Evolutionary conservation across 2,329 filamentous ascomycete genomes (phyloP), one percentile per base, ranked within the genome.

Genomic region (Anthostomella pinea): DNA sequence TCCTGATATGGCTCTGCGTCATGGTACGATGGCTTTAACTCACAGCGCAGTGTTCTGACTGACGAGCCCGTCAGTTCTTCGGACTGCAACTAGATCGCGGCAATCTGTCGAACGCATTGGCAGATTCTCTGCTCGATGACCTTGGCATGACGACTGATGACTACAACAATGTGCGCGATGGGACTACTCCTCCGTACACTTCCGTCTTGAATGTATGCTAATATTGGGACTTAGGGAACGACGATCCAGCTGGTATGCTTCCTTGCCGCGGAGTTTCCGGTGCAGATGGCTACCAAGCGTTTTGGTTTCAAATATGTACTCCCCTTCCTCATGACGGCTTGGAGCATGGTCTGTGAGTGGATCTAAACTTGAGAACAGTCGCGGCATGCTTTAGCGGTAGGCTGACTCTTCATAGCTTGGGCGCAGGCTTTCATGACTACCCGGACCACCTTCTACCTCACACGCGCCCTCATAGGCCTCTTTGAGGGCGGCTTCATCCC

Each of bases 401-500:
- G 38, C 3, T 66, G 63, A 63, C 60, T 58, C 5, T 41, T 61
- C 9, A 48, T 61, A 2, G 61, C 60, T 2, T 55, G 57, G 8
- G 58, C 53, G 6, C 62, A 65, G 30, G 59, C 54, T 1, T 51
- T 57, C 3, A 47, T 64, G 13, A 52, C 44, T 13, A 54, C 41
- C 19, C 41, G 51, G 19, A 49, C 50, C 2, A 49, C 45, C n/a
- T 64, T 58, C 44, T 64, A 59, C 20, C 51, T 53, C 1, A 60
- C 57, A 3, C 56, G 57, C 3, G 52, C 52, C 1, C 46, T 64
- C 1, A 56, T 77, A 1, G 73, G 70, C 4, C 56, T 78, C 2
- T 62, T 76, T 33, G 68, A 75, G 56, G 76, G 76, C 15, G 77
- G 77, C 1, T 83, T 83, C 45, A 81, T 83, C 32, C 77, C 78